Evolutionary conservation across 2,329 filamentous ascomycete genomes (phyloP).

Genomic region (Tricladium varicosporioides): DNA sequence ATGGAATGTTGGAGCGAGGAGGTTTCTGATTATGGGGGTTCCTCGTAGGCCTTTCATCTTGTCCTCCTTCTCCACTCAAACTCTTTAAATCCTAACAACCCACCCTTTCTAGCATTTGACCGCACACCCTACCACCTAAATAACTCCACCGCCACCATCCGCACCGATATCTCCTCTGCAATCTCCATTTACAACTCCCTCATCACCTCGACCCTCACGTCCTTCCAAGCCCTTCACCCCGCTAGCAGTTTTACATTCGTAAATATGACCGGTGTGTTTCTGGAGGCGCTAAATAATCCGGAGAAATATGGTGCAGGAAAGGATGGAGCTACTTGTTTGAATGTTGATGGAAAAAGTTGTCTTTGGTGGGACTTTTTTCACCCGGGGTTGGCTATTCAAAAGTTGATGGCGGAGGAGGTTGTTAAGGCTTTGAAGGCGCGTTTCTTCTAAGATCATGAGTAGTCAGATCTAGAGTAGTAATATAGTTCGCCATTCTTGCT

Average conservation of each 20-base stretch:
- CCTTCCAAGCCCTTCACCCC: background rate
- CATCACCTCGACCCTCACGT: background rate
- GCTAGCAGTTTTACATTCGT: background rate
- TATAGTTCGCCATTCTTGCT: no score
- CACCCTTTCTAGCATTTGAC: no score
- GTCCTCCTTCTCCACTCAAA: no score
- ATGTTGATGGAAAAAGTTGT: conserved; percentile 21
- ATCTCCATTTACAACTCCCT: conserved; percentile 36
- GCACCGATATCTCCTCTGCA: background rate
- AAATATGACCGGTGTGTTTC: conserved; percentile 3
- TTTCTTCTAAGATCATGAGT: background rate
- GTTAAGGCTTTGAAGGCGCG: background rate
- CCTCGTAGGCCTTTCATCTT: background rate
- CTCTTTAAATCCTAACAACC: no score
- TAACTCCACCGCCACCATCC: background rate
- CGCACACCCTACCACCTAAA: no score
- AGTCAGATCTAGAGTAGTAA: background rate
- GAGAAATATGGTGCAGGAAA: conserved; percentile 17
- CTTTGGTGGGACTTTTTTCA: conserved; percentile 24
- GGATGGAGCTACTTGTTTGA: conserved; percentile 14
- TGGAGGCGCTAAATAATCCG: conserved; percentile 6
- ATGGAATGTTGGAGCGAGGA: background rate
- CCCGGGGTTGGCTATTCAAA: conserved; percentile 21
- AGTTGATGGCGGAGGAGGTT: conserved; percentile 13
- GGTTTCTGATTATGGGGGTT: background rate